Base-by-base conservation (phyloP, 129 eudicot genomes). In the Chrysanthemum makinoi region DNA sequence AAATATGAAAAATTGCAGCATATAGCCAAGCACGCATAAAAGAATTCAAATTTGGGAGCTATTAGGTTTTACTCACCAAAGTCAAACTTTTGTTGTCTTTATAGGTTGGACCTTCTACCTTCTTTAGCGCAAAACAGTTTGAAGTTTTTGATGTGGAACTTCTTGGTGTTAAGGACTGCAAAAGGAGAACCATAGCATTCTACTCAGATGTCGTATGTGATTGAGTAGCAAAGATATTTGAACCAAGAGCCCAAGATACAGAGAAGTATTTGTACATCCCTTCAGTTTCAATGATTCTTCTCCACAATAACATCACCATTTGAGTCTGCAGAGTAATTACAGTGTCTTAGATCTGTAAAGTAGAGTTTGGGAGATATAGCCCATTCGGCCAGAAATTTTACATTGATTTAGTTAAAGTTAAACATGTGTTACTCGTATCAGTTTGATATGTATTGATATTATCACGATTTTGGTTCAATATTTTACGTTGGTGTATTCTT, bases 61-160 rank as follows among this genome's bases (percentile, higher is more conserved):
- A 43, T 61, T 18, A 39, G 10, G 30, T 26, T 71, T 44, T 52
- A 72, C 73, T 64, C 68, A 49, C 6, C 54, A 59, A 69, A 35
- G 75, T 28, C 52, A 53, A 64, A 74, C 17, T 22, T 19, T 48
- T 51, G 64, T 39, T 66, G 50, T 75, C 72, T 69, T 13, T 61
- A 72, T 91, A 95, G 97, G 99, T 95, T 54, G 99, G 99, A 62
- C 99, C 97, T 54, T 84, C 96, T 6, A 95, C 99, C 12, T 95
- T 95, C 75, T 95, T 95, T 83, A 95, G 99, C 80, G 62, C 97
- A 19, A 95, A 90, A 72, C 99, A 95, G 60, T 95, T 85, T 77
- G 99, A 95, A 87, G 99, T 95, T 65, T 95, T 95, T 73, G 99
- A 95, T 62, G 87, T 95, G 58, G 97, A 95, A 83, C 71, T 95